phyloP scores from a whole-genome alignment of 345 rosid genomes.

The Hibiscus tridactylites region DNA sequence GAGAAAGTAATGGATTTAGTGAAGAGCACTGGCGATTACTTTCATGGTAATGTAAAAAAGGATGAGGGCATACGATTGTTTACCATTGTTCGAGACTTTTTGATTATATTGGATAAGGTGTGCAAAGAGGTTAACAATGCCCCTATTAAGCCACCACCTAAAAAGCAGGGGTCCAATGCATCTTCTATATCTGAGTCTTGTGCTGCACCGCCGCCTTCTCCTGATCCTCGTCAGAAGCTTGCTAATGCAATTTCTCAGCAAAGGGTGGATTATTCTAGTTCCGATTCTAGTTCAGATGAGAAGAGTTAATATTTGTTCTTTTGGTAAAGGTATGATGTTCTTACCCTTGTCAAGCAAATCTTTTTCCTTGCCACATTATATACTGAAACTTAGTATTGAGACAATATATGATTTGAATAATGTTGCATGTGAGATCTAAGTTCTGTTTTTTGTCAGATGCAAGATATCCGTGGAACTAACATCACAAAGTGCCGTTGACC shows the following conservation, averaged over 20 bases:
- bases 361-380: background rate
- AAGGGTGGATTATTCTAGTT: constrained; percentile 37
- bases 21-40: constrained; percentile 90
- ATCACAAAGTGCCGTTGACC: background rate
- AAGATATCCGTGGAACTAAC: background rate
- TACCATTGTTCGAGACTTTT: constrained; percentile 65
- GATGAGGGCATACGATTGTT: constrained; percentile 89
- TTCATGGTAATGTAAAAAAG: constrained; percentile 91
- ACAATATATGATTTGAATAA: background rate
- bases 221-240: constrained; percentile 50
- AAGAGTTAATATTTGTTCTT: constrained; percentile 13
- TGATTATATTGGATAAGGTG: constrained; percentile 70
- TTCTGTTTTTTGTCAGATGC: background rate
- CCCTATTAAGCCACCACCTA: constrained; percentile 37
- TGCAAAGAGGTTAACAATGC: constrained; percentile 82
- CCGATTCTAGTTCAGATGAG: constrained; percentile 56
- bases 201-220: constrained; percentile 19
- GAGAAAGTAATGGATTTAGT: constrained; percentile 78
- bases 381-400: background rate
- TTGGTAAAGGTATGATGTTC: constrained; percentile 9
- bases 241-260: constrained; percentile 73
- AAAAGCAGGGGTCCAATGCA: constrained; percentile 41
- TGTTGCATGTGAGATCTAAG: background rate
- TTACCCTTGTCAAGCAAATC: constrained; percentile 1
- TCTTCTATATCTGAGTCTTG: constrained; percentile 42